A percentile compares a stretch with the other conserved stretches of the same genome.
phyloP scores from a whole-genome alignment of 352 stramenopile species.

The Phytopythium mirpurense region DNA sequence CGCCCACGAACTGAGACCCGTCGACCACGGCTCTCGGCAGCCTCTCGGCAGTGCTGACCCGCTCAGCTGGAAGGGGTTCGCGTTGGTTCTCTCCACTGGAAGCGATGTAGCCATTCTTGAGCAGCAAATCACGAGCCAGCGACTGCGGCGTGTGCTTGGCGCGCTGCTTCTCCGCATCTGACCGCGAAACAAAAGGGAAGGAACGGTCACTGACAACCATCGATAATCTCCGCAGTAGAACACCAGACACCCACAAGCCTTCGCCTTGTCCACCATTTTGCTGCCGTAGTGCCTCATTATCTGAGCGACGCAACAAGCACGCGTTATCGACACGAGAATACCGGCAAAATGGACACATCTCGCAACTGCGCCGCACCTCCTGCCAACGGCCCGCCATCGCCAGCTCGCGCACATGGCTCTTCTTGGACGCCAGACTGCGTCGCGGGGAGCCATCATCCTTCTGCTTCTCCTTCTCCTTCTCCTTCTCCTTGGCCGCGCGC shows the following conservation, averaged over 20 bases:
- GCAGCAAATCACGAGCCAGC: constrained; percentile 55
- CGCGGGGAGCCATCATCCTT: too few species aligned
- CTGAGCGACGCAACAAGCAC: constrained; percentile 14
- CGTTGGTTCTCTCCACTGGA: too few species aligned
- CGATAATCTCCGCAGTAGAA: neutral
- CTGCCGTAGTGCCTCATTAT: constrained; percentile 59
- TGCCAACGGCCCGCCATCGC: constrained; percentile 40
- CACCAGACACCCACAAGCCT: constrained; percentile 30
- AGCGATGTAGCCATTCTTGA: constrained; percentile 49
- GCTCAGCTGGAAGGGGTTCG: neutral
- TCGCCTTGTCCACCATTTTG: constrained; percentile 67
- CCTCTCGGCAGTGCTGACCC: neutral
- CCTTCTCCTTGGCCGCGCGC: neutral
- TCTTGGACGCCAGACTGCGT: constrained; percentile 59
- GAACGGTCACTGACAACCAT: too few species aligned
- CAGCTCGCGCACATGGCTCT: constrained; percentile 70
- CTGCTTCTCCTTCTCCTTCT: constrained; percentile 11
- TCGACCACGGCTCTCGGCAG: neutral
- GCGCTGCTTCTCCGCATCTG: constrained; percentile 49
- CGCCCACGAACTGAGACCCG: too few species aligned
- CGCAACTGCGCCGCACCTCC: constrained; percentile 51
- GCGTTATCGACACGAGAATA: neutral
- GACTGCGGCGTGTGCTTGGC: constrained; percentile 52
- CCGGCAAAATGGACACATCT: too few species aligned
- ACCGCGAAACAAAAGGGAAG: neutral